phyloP scores from a whole-genome alignment of 1,284 basidiomycete species.

The Microbotryomycetes sp. region DNA sequence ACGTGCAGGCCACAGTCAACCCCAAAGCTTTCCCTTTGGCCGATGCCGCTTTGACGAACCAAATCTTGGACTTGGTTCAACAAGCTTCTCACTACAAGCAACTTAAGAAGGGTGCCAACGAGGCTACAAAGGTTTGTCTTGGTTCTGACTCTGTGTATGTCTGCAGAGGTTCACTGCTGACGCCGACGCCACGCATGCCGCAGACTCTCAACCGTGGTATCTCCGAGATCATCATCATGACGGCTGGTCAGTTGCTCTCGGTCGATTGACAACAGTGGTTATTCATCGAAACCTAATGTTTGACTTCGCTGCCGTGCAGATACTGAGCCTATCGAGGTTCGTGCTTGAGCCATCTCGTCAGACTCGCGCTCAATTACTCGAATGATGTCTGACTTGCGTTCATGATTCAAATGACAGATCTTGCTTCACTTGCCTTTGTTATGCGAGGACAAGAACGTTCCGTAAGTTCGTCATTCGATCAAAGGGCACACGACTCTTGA shows the following conservation, averaged over 20 bases:
- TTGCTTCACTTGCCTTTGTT: slow-evolving; percentile 92
- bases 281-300: not conserved
- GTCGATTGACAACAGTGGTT: not conserved
- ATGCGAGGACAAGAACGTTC: slow-evolving; percentile 82
- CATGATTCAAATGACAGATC: slow-evolving; percentile 48
- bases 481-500: slow-evolving; percentile 37
- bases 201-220: slow-evolving; percentile 94
- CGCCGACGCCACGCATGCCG: slow-evolving; percentile 33
- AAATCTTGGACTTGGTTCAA: slow-evolving; percentile 55
- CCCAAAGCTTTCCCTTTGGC: slow-evolving; percentile 91
- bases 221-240: slow-evolving; percentile 96
- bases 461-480: slow-evolving; percentile 25
- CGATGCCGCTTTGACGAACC: slow-evolving; percentile 82
- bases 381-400: not conserved
- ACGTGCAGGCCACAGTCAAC: slow-evolving; percentile 40
- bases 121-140: slow-evolving; percentile 55
- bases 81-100: slow-evolving; percentile 76
- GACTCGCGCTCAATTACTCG: not conserved
- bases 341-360: not conserved
- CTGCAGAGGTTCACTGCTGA: not conserved
- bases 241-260: slow-evolving; percentile 52
- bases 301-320: slow-evolving; percentile 46
- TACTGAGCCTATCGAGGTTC: slow-evolving; percentile 81
- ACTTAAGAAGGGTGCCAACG: slow-evolving; percentile 96
- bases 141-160: not conserved